Percentiles rank a stretch among this genome's conserved stretches.
Evolutionary conservation across 371 early-diverging fungal species (phyloP).

Genomic region (Rhizomucor pusillus): DNA sequence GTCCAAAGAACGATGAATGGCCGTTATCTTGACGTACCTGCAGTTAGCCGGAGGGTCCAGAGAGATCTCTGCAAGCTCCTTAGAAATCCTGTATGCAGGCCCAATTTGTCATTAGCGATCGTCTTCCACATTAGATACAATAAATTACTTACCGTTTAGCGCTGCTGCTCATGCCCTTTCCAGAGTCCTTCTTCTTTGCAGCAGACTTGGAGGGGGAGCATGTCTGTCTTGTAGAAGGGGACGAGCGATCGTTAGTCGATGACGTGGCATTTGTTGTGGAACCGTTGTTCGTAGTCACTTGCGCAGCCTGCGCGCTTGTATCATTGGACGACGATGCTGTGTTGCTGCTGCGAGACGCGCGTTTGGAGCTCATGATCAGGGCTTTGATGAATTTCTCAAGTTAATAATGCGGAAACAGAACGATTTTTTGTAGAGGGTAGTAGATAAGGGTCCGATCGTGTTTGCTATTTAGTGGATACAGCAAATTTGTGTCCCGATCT

Average conservation of each 20-base stretch:
- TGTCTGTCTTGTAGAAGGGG: conserved; percentile 18
- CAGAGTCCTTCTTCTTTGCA: conserved; percentile 29
- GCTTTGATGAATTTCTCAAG: neutral
- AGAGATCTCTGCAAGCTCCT: conserved; percentile 93
- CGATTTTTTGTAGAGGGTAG: neutral
- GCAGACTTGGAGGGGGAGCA: conserved; percentile 14
- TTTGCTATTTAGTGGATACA: neutral
- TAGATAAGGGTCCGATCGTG: neutral
- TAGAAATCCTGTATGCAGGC: conserved; percentile 72
- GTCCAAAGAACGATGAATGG: neutral
- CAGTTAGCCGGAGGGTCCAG: conserved; percentile 94
- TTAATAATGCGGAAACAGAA: neutral
- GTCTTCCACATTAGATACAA: neutral
- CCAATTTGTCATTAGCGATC: neutral
- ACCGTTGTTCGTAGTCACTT: conserved; percentile 9
- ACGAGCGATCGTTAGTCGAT: conserved; percentile 15
- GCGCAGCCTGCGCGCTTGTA: conserved; percentile 7
- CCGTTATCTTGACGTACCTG: conserved; percentile 52
- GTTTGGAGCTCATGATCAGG: conserved; percentile 31
- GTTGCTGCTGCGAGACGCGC: conserved; percentile 23
- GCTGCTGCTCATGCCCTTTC: conserved; percentile 48
- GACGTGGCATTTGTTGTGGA: conserved; percentile 15
- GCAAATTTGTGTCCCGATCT: conserved; percentile 10
- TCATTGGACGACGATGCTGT: conserved; percentile 13
- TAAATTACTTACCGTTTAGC: conserved; percentile 52